Conservation (phyloP, 768 basidiomycete species). For the Boletus reticulatus region DNA sequence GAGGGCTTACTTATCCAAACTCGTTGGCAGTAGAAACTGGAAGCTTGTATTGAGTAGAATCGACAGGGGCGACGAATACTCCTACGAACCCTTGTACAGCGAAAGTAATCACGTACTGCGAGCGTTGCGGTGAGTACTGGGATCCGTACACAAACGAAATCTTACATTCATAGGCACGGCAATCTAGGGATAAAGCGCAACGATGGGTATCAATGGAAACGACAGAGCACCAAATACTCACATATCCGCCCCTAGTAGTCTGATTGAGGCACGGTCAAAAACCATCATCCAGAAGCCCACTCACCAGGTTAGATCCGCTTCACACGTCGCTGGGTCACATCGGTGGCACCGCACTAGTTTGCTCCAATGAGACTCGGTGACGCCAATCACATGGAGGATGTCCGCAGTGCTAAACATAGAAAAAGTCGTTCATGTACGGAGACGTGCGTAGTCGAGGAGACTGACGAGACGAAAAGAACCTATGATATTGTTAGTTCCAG, state of each 20-base stretch:
- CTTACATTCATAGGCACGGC: constrained; percentile 9
- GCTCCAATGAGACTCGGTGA: constrained; percentile 1
- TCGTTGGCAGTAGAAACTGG: constrained; percentile 16
- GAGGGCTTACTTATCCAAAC: constrained; percentile 16
- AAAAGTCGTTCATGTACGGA: neutral
- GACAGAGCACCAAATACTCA: neutral
- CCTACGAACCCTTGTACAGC: constrained; percentile 11
- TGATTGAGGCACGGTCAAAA: neutral
- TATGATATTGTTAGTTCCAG: neutral
- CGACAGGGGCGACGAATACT: neutral
- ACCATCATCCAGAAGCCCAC: neutral
- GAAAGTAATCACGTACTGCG: constrained; percentile 4
- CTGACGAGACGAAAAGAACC: constrained; percentile 14
- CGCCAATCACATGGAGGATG: constrained; percentile 1
- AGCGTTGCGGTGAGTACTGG: neutral
- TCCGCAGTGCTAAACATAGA: constrained; percentile 7
- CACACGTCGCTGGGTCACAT: neutral
- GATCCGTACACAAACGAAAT: neutral
- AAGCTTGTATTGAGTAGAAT: neutral
- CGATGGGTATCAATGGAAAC: neutral
- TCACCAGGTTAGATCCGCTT: constrained; percentile 7
- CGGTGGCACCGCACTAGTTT: constrained; percentile 6
- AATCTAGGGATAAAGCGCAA: neutral
- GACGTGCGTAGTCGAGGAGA: neutral
- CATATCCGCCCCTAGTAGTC: constrained; percentile 6